Percentiles rank a stretch among this genome's conserved stretches.
phyloP scores from a whole-genome alignment of 257 asterid species.

The Ilex aquifolium region DNA sequence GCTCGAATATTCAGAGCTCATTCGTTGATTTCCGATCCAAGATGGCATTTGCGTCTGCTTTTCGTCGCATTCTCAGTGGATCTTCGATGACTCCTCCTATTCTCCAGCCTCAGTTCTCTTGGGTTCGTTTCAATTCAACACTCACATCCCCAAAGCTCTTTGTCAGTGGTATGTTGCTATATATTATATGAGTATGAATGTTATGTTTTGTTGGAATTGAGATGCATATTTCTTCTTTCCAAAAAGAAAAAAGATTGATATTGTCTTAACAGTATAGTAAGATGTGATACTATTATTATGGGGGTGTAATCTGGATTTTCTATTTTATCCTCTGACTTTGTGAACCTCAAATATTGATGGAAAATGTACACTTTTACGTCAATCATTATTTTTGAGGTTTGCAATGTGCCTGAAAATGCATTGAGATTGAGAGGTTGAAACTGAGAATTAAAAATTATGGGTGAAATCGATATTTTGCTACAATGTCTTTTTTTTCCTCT shows the following conservation, averaged over 20 bases:
- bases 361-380: too few species aligned
- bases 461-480: too few species aligned
- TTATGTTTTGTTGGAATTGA: neutral
- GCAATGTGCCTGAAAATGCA: too few species aligned
- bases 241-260: too few species aligned
- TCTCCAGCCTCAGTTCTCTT: conserved; percentile 40
- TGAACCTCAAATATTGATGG: neutral
- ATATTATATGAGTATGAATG: neutral
- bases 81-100: conserved; percentile 36
- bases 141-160: conserved; percentile 84
- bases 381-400: too few species aligned
- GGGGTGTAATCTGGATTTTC: neutral
- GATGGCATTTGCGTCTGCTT: conserved; percentile 57
- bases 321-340: neutral
- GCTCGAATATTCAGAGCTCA: neutral
- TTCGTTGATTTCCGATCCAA: neutral
- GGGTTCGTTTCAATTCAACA: conserved; percentile 68
- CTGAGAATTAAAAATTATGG: too few species aligned
- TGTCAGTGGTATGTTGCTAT: conserved; percentile 54
- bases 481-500: too few species aligned
- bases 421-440: too few species aligned
- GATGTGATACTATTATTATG: neutral
- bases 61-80: conserved; percentile 55
- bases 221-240: too few species aligned
- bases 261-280: neutral